Evolutionary conservation across 441 rosid genomes (phyloP).

Genomic region (Pelargonium australe): DNA sequence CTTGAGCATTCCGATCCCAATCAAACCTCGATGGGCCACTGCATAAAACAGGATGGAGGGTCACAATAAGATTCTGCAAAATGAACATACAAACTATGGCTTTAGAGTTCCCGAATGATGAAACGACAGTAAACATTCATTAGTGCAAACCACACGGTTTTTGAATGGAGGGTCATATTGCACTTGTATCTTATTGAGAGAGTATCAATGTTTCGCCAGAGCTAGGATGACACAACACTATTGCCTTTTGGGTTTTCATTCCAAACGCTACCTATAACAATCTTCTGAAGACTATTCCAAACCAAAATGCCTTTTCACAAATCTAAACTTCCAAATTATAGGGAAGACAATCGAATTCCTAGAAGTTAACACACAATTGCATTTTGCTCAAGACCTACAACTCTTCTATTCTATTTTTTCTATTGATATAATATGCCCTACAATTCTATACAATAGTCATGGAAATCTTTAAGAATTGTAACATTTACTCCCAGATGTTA

Average conservation of each 20-base stretch:
- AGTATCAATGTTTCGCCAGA: too few relatives aligned
- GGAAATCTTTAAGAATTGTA: not conserved
- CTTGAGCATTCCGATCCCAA: slow-evolving; percentile 11
- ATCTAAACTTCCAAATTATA: not conserved
- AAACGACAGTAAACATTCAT: not conserved
- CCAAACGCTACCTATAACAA: not conserved
- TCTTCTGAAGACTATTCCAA: not conserved
- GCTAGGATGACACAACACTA: too few relatives aligned
- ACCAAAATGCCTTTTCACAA: not conserved
- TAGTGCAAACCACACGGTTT: too few relatives aligned
- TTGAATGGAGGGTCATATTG: too few relatives aligned
- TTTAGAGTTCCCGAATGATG: not conserved
- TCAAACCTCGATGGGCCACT: slow-evolving; percentile 19
- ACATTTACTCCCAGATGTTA: not conserved
- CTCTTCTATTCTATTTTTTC: too few relatives aligned
- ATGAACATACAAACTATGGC: not conserved
- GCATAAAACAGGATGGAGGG: not conserved
- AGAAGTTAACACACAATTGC: not conserved
- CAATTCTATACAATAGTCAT: not conserved
- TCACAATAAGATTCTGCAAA: not conserved
- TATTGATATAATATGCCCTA: too few relatives aligned
- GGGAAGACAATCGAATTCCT: not conserved
- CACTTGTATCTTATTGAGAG: too few relatives aligned
- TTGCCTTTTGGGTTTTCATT: not conserved
- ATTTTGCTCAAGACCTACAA: too few relatives aligned